phyloP scores from a whole-genome alignment of 352 stramenopile species.

The Phytopythium cucurbitacearum region DNA sequence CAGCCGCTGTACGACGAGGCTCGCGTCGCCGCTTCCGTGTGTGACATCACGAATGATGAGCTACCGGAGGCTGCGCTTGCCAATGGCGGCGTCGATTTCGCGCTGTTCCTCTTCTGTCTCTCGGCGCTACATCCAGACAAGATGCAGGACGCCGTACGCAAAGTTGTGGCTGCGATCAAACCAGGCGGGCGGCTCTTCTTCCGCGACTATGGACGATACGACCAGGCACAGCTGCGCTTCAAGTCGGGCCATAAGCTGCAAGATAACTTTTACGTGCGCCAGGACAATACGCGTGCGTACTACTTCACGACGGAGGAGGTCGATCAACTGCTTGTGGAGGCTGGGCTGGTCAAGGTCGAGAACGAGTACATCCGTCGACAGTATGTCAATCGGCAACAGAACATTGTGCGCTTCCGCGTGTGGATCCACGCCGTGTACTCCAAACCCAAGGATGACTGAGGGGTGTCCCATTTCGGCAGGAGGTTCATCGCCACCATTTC shows the following conservation, averaged over 20 bases:
- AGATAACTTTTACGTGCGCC: slow-evolving; percentile 94
- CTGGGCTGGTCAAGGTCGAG: slow-evolving; percentile 62
- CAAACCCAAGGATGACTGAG: slow-evolving; percentile 34
- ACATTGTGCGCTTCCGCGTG: slow-evolving; percentile 83
- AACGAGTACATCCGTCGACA: slow-evolving; percentile 87
- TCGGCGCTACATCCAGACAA: slow-evolving; percentile 90
- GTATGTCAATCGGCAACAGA: slow-evolving; percentile 85
- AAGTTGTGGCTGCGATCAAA: slow-evolving; percentile 80
- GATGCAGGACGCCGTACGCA: slow-evolving; percentile 81
- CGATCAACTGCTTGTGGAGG: slow-evolving; percentile 47
- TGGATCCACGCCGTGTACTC: slow-evolving; percentile 86
- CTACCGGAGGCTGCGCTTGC: slow-evolving; percentile 48
- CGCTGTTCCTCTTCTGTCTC: slow-evolving; percentile 85
- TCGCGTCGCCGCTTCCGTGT: slow-evolving; percentile 69
- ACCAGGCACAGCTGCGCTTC: slow-evolving; percentile 95
- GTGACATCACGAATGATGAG: slow-evolving; percentile 80
- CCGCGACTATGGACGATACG: slow-evolving; percentile 94
- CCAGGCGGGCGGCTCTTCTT: slow-evolving; percentile 88
- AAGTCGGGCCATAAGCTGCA: slow-evolving; percentile 81
- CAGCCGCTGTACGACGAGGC: slow-evolving; percentile 76
- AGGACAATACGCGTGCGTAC: slow-evolving; percentile 95
- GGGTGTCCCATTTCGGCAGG: too few species aligned
- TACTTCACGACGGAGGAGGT: slow-evolving; percentile 91
- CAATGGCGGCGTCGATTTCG: slow-evolving; percentile 75
- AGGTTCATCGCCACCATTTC: too few species aligned